Conservation (phyloP, 116 monocot genomes). For the Phalaenopsis hybrid region DNA sequence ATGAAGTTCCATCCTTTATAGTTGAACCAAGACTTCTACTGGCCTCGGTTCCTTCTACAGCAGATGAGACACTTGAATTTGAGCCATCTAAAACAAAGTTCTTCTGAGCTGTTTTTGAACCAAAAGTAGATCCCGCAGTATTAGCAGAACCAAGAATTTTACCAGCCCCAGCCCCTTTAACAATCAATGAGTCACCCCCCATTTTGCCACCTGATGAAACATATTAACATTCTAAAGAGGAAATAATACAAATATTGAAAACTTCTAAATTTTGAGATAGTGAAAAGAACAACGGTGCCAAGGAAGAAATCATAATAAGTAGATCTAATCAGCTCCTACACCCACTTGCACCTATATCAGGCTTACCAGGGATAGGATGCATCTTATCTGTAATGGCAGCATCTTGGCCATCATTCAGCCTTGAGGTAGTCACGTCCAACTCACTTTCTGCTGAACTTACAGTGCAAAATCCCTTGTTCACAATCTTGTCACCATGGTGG, state of each 20-base stretch:
- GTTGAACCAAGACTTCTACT: constrained; percentile 13
- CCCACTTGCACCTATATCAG: constrained; percentile 2
- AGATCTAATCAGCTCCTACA: neutral
- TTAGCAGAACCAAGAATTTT: neutral
- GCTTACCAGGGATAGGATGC: neutral
- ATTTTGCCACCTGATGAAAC: constrained; percentile 6
- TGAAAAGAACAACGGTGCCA: neutral
- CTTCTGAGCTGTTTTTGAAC: constrained; percentile 21
- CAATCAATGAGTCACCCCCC: neutral
- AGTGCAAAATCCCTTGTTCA: constrained; percentile 13
- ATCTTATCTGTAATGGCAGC: neutral
- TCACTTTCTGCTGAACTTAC: neutral
- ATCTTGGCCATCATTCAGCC: neutral
- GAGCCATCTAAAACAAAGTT: constrained; percentile 10
- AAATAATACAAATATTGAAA: neutral
- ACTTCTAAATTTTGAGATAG: neutral
- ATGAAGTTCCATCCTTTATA: constrained; percentile 16
- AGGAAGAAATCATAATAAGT: neutral
- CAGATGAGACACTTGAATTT: constrained; percentile 9
- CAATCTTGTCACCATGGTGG: constrained; percentile 14
- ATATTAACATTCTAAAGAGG: neutral
- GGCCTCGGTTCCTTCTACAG: constrained; percentile 10
- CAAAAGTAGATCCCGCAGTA: constrained; percentile 13
- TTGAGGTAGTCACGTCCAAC: neutral
- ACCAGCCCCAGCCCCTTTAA: neutral